phyloP scores from a whole-genome alignment of 108 stramenopile genomes.

The Stephanodiscus minutulus region DNA sequence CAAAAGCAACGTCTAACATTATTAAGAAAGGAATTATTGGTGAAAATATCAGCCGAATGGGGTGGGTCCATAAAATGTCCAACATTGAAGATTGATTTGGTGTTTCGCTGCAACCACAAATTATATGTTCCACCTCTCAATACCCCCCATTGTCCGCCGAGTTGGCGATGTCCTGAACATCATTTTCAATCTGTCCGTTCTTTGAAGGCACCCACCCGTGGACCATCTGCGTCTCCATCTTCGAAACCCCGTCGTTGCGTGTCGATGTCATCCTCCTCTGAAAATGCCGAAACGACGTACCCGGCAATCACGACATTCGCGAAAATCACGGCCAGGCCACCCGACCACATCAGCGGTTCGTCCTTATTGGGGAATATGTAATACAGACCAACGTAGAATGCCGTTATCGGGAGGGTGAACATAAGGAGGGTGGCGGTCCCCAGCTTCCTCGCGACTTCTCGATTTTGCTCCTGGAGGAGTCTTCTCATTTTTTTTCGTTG shows the following conservation, averaged over 20 bases:
- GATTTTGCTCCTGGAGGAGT: constrained; percentile 47
- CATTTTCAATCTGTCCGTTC: constrained; percentile 37
- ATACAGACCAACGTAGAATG: constrained; percentile 46
- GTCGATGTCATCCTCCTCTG: constrained; percentile 43
- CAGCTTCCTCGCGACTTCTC: constrained; percentile 42
- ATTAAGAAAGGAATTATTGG: too few species aligned
- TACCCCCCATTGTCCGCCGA: neutral
- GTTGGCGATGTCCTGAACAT: neutral
- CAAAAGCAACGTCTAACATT: too few species aligned
- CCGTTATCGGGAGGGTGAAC: constrained; percentile 43
- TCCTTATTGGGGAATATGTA: constrained; percentile 41
- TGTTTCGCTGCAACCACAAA: too few species aligned
- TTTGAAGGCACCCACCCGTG: constrained; percentile 49
- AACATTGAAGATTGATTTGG: too few species aligned
- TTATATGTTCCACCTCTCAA: too few species aligned
- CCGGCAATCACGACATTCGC: constrained; percentile 52
- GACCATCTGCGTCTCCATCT: constrained; percentile 37
- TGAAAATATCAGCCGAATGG: too few species aligned
- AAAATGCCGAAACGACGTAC: constrained; percentile 48
- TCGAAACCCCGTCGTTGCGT: constrained; percentile 2
- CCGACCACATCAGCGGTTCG: constrained; percentile 53
- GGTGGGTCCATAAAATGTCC: too few species aligned
- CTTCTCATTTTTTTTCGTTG: constrained; percentile 10
- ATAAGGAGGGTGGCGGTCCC: constrained; percentile 43
- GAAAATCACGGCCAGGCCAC: constrained; percentile 36